phyloP scores from a whole-genome alignment of 495 filamentous ascomycete species.

The Penicillium silybi region DNA sequence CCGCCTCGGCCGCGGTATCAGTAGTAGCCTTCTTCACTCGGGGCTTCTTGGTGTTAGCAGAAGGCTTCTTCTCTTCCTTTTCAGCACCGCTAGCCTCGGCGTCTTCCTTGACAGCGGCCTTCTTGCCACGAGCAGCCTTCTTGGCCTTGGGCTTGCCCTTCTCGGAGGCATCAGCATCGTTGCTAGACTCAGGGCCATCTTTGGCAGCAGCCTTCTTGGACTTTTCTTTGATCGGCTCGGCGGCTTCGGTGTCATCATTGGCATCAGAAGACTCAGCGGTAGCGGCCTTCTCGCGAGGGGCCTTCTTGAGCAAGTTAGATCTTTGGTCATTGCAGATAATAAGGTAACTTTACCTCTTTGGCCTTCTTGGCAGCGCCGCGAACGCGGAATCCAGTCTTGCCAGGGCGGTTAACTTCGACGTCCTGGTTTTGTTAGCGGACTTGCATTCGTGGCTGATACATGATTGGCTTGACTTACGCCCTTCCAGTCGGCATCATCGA shows the following conservation, averaged over 20 bases:
- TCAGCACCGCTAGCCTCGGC: conserved; percentile 4
- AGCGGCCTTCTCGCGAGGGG: background rate
- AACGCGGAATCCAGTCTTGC: conserved; percentile 55
- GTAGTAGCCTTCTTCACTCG: conserved; percentile 20
- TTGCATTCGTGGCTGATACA: background rate
- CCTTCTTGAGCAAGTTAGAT: conserved; percentile 1
- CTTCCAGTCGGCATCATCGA: conserved; percentile 73
- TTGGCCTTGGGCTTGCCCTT: conserved; percentile 2
- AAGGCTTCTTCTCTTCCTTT: conserved; percentile 8
- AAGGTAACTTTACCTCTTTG: background rate
- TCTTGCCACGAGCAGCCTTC: background rate
- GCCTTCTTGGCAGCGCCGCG: conserved; percentile 9
- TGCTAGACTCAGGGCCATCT: background rate
- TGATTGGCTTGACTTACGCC: conserved; percentile 51
- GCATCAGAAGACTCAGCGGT: background rate
- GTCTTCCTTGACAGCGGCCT: conserved; percentile 10
- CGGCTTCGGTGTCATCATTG: background rate
- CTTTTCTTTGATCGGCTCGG: background rate
- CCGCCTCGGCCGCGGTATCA: conserved; percentile 10
- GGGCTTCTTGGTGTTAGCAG: background rate
- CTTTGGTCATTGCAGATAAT: background rate
- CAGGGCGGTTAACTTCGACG: conserved; percentile 62
- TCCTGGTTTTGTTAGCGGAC: conserved; percentile 44
- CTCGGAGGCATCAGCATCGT: background rate
- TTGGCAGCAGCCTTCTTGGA: conserved; percentile 1